Conservation (phyloP, 352 stramenopile genomes). For the Pythium dissotocum region DNA sequence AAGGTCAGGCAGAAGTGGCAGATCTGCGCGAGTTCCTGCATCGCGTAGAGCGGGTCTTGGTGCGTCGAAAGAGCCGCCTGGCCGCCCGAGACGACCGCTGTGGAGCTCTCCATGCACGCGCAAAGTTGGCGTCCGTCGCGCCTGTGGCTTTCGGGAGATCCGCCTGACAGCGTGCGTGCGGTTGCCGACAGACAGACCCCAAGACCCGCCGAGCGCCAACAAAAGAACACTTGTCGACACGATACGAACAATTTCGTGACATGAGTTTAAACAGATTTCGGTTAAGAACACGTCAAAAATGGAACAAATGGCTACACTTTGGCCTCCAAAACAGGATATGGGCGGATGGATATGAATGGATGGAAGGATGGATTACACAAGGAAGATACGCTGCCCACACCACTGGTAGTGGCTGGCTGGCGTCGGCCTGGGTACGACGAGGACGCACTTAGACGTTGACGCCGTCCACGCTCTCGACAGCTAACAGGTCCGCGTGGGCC, state of each 20-base stretch:
- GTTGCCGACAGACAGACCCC: conserved; percentile 24
- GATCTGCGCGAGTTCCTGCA: conserved; percentile 67
- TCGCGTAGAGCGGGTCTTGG: conserved; percentile 34
- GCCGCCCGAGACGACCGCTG: conserved; percentile 42
- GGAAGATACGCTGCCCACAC: background rate
- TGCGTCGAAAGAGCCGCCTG: conserved; percentile 30
- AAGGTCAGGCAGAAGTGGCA: conserved; percentile 80
- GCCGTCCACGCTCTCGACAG: conserved; percentile 92
- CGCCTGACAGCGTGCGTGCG: conserved; percentile 14
- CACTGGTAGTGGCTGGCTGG: background rate
- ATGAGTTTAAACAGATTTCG: background rate
- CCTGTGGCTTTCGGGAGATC: conserved; percentile 8
- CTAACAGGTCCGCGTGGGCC: conserved; percentile 86
- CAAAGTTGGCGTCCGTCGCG: conserved; percentile 11
- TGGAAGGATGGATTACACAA: background rate
- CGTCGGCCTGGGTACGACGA: background rate
- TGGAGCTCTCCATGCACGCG: conserved; percentile 45
- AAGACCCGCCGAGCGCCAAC: conserved; percentile 14
- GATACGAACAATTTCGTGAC: conserved; percentile 12
- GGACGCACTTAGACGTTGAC: conserved; percentile 93
- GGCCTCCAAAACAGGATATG: no score
- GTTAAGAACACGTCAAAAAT: background rate
- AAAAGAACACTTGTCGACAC: conserved; percentile 19
- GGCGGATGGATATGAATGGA: conserved; percentile 1
- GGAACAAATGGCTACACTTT: conserved; percentile 6